These are phyloP conservation scores for Cerioporus squamosus DNA, from an alignment of 1,284 basidiomycete genomes.

Conservation along the genomic window DNA sequence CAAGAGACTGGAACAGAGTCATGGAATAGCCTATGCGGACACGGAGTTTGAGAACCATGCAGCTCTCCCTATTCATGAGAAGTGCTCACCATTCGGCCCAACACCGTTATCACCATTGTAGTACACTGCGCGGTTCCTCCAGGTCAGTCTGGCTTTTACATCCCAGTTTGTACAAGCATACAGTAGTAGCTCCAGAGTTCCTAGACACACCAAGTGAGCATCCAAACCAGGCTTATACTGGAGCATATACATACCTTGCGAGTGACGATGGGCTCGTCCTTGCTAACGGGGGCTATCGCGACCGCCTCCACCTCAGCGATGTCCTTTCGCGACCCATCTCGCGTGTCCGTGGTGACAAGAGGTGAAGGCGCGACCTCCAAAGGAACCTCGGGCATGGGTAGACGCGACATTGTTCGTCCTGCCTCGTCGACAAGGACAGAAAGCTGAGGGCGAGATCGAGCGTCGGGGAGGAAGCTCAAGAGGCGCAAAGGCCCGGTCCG, in stretches of 20 bases:
- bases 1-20: constrained; percentile 76
- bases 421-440: neutral
- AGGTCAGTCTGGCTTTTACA: neutral
- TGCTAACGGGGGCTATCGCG: constrained; percentile 24
- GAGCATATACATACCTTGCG: constrained; percentile 28
- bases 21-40: constrained; percentile 53
- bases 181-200: constrained; percentile 80
- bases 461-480: neutral
- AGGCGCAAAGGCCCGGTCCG: neutral
- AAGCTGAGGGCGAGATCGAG: neutral
- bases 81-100: no score
- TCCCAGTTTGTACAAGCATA: constrained; percentile 36
- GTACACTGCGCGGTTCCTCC: constrained; percentile 49
- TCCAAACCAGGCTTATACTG: neutral
- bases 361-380: constrained; percentile 5
- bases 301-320: constrained; percentile 7
- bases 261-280: constrained; percentile 36
- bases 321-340: constrained; percentile 14
- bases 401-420: constrained; percentile 16
- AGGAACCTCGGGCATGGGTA: constrained; percentile 12
- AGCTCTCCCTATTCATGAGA: no score
- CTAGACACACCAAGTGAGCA: constrained; percentile 15
- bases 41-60: no score
- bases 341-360: constrained; percentile 4
- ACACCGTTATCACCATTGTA: constrained; percentile 72